Conservation (phyloP, 768 basidiomycete genomes). For the Solioccasus polychromus region DNA sequence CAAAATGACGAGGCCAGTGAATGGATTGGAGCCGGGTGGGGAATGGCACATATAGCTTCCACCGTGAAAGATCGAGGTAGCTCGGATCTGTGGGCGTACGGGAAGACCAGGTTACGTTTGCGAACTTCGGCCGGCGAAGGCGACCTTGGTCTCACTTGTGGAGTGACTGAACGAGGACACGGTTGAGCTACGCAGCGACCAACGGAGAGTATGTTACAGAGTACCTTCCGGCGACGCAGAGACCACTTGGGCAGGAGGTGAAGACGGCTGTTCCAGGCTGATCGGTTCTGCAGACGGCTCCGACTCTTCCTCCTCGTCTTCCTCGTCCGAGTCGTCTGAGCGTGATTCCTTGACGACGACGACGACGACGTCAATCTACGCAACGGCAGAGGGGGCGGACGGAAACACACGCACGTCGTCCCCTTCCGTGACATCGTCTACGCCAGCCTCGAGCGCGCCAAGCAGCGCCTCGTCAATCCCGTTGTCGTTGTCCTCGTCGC, state of each 20-base stretch:
- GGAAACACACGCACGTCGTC: conserved; percentile 69
- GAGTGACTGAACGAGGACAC: conserved; percentile 17
- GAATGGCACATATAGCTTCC: conserved; percentile 89
- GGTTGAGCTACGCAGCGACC: conserved; percentile 11
- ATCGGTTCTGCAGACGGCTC: conserved; percentile 34
- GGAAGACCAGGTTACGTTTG: conserved; percentile 40
- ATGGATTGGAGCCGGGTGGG: conserved; percentile 85
- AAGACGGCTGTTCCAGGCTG: conserved; percentile 29
- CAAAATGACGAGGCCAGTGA: conserved; percentile 83
- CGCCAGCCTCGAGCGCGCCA: conserved; percentile 51
- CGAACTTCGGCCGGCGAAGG: conserved; percentile 57
- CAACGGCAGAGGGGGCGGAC: not conserved
- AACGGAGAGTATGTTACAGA: not conserved
- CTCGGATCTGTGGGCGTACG: conserved; percentile 25
- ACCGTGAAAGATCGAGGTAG: conserved; percentile 72
- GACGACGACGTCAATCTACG: conserved; percentile 7
- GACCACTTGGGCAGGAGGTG: conserved; percentile 28
- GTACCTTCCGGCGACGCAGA: conserved; percentile 37
- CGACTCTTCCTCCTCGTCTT: conserved; percentile 50
- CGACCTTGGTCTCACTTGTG: conserved; percentile 36
- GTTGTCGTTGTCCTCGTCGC: conserved; percentile 45
- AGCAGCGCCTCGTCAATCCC: conserved; percentile 62
- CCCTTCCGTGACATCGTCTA: conserved; percentile 65
- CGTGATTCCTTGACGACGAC: conserved; percentile 47
- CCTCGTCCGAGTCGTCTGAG: conserved; percentile 60